Evolutionary conservation across 768 basidiomycete species (phyloP).

Genomic region (Xerocomus spinulosus): DNA sequence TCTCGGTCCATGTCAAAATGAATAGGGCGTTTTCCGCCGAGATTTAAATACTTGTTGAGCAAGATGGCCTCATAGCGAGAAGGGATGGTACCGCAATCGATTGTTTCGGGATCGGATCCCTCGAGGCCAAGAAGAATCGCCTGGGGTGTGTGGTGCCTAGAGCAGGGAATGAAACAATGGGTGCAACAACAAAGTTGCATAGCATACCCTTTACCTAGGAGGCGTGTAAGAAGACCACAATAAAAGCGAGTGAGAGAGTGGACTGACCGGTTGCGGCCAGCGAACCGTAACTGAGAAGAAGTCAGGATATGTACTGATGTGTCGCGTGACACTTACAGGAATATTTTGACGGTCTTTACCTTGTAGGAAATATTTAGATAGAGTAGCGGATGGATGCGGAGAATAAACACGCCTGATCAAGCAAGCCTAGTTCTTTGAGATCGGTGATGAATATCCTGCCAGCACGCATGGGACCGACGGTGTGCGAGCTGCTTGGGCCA

Average conservation of each 20-base stretch:
- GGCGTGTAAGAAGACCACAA: constrained; percentile 4
- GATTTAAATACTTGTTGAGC: constrained; percentile 56
- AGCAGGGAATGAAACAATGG: constrained; percentile 1
- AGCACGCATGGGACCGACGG: constrained; percentile 85
- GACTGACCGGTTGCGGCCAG: constrained; percentile 82
- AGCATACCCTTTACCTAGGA: constrained; percentile 69
- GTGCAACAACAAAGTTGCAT: background rate
- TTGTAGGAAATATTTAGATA: constrained; percentile 24
- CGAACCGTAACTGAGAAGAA: constrained; percentile 67
- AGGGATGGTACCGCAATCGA: constrained; percentile 81
- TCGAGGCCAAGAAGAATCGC: constrained; percentile 81
- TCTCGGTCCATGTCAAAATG: constrained; percentile 84
- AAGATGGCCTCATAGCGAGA: constrained; percentile 70
- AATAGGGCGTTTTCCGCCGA: constrained; percentile 74
- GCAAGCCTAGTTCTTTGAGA: constrained; percentile 58
- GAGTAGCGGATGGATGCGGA: background rate
- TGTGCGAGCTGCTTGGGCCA: constrained; percentile 61
- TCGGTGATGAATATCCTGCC: constrained; percentile 84
- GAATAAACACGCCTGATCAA: constrained; percentile 53
- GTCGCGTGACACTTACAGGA: constrained; percentile 49
- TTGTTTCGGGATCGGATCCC: constrained; percentile 90
- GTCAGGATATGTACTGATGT: background rate
- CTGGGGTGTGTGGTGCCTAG: constrained; percentile 82
- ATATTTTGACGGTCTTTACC: constrained; percentile 80
- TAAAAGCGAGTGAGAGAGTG: background rate